A percentile compares a stretch with the other conserved stretches of the same genome.
Evolutionary conservation across 1,139 yeast species (phyloP).

Genomic region (Candida tropicalis): DNA sequence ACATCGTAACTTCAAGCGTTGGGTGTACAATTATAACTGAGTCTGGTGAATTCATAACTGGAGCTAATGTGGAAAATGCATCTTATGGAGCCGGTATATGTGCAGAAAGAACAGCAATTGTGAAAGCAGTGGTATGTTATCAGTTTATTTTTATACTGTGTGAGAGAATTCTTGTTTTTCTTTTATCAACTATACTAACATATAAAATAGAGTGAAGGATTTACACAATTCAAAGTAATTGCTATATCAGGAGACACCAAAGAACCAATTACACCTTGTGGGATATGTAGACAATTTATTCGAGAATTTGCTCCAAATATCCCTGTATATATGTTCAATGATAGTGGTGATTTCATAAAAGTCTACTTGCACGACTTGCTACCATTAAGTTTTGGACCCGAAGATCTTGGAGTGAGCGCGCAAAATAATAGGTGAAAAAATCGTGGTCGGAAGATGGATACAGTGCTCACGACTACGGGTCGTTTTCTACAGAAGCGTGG

Average conservation of each 20-base stretch:
- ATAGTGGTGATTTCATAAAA: conserved; percentile 46
- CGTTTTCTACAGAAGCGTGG: no score
- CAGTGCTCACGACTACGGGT: no score
- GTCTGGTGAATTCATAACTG: conserved; percentile 54
- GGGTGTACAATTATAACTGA: conserved; percentile 72
- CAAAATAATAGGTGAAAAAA: background rate
- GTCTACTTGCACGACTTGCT: conserved; percentile 61
- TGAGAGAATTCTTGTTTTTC: background rate
- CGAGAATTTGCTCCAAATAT: conserved; percentile 66
- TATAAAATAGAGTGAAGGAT: conserved; percentile 39
- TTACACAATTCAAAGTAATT: conserved; percentile 54
- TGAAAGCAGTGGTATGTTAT: conserved; percentile 56
- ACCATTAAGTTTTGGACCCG: conserved; percentile 90
- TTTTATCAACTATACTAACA: conserved; percentile 9
- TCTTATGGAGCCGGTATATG: conserved; percentile 87
- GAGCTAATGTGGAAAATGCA: conserved; percentile 94
- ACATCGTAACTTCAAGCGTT: conserved; percentile 52
- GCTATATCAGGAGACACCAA: conserved; percentile 71
- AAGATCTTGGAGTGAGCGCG: conserved; percentile 39
- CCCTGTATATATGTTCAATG: conserved; percentile 64
- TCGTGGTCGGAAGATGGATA: no score
- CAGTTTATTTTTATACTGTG: background rate
- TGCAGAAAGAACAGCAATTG: conserved; percentile 84
- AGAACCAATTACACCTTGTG: conserved; percentile 81
- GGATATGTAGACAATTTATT: conserved; percentile 88